These are phyloP conservation scores for Sporothrix phasma DNA, from an alignment of 2,329 filamentous ascomycete genomes.

Conservation along the genomic window DNA sequence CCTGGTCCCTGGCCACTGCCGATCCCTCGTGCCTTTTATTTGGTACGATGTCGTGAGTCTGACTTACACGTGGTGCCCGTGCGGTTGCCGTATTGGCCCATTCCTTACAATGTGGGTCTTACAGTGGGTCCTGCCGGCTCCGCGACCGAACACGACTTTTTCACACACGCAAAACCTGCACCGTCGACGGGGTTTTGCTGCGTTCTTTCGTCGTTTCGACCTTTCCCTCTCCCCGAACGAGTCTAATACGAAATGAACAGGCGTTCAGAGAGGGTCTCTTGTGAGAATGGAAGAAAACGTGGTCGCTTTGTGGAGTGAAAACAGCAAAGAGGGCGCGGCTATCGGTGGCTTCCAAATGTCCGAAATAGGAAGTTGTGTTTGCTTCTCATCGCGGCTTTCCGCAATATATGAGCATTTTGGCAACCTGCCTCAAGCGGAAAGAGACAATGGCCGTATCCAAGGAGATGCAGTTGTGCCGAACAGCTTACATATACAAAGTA, in stretches of 20 bases:
- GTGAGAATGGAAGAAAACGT: not conserved
- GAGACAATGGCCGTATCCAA: not conserved
- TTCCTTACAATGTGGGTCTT: not conserved
- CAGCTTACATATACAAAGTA: no score
- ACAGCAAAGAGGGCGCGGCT: not conserved
- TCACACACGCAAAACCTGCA: no score
- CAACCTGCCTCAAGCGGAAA: not conserved
- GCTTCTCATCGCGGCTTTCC: not conserved
- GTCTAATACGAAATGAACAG: not conserved
- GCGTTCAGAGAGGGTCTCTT: not conserved
- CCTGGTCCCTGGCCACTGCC: not conserved
- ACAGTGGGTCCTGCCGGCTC: not conserved
- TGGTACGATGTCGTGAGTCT: not conserved
- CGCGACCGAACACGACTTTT: not conserved
- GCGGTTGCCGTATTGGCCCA: conserved; percentile 11
- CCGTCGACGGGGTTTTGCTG: no score
- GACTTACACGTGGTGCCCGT: conserved; percentile 14
- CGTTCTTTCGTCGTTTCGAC: not conserved
- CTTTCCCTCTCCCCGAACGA: not conserved
- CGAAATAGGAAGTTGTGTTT: not conserved
- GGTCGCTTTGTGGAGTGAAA: not conserved
- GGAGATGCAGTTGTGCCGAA: not conserved
- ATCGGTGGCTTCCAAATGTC: not conserved
- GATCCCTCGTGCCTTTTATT: conserved; percentile 5
- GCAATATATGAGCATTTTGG: not conserved